Conservation (phyloP, 371 early-diverging fungal species). For the Mortierella sp. region DNA sequence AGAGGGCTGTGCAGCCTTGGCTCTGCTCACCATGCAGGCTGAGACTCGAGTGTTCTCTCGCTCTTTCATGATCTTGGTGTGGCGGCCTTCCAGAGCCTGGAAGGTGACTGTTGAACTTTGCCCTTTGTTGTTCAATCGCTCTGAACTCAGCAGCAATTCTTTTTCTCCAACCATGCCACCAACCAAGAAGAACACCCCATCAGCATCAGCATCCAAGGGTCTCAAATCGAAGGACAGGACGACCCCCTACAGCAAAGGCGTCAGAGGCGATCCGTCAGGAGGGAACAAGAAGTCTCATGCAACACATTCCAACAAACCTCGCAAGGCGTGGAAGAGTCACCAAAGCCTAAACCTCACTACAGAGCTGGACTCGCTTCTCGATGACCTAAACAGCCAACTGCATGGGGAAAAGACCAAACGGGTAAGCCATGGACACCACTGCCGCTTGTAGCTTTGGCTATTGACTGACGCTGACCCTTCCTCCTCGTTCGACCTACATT, state of each 20-base stretch:
- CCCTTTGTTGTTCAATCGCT: too few relatives aligned
- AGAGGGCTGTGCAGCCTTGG: too few relatives aligned
- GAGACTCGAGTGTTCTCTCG: too few relatives aligned
- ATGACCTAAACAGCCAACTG: slow-evolving; percentile 43
- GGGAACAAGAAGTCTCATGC: slow-evolving; percentile 16
- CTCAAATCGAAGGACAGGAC: slow-evolving; percentile 23
- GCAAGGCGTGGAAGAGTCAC: slow-evolving; percentile 39
- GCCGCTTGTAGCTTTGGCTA: not conserved
- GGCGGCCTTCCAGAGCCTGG: too few relatives aligned
- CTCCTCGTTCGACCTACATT: not conserved
- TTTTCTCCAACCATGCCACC: slow-evolving; percentile 24
- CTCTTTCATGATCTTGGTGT: too few relatives aligned
- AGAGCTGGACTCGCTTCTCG: slow-evolving; percentile 50
- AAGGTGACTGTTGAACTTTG: too few relatives aligned
- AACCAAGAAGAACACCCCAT: slow-evolving; percentile 32
- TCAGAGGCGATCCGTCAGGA: slow-evolving; percentile 4
- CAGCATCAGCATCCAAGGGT: slow-evolving; percentile 23
- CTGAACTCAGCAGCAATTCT: too few relatives aligned
- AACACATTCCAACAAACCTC: slow-evolving; percentile 17
- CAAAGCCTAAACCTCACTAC: slow-evolving; percentile 36
- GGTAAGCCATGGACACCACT: slow-evolving; percentile 14
- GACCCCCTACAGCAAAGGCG: slow-evolving; percentile 32
- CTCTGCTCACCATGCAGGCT: too few relatives aligned
- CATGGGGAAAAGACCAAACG: slow-evolving; percentile 46
- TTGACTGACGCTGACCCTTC: not conserved